Evolutionary conservation across 2,329 filamentous ascomycete species (phyloP).

Genomic region (Coniochaeta sp.): DNA sequence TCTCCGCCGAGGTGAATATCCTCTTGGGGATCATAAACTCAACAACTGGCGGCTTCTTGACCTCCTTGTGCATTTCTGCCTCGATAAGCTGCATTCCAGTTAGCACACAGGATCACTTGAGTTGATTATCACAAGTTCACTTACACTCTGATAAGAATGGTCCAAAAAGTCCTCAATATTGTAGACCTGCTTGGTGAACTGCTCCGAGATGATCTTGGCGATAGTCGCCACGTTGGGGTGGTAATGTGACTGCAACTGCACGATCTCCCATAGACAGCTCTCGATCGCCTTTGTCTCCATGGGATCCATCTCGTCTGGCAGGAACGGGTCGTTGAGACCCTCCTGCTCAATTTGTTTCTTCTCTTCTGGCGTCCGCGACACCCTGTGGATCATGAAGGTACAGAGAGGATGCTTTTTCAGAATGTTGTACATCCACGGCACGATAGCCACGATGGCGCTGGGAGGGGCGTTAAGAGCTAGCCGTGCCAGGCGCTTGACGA

Average conservation of each 20-base stretch:
- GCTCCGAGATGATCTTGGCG: slow-evolving; percentile 87
- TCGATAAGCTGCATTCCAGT: slow-evolving; percentile 66
- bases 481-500: slow-evolving; percentile 86
- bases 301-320: slow-evolving; percentile 69
- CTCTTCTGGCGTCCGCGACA: slow-evolving; percentile 49
- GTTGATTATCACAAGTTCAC: slow-evolving; percentile 20
- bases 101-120: slow-evolving; percentile 18
- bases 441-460: slow-evolving; percentile 76
- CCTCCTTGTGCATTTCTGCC: slow-evolving; percentile 71
- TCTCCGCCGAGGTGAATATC: slow-evolving; percentile 57
- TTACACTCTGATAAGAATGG: slow-evolving; percentile 78
- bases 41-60: slow-evolving; percentile 81
- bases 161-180: slow-evolving; percentile 97
- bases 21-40: slow-evolving; percentile 92
- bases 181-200: slow-evolving; percentile 94
- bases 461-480: slow-evolving; percentile 84
- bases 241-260: slow-evolving; percentile 85
- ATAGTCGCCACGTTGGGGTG: slow-evolving; percentile 95
- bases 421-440: slow-evolving; percentile 94
- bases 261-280: slow-evolving; percentile 90
- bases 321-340: slow-evolving; percentile 66
- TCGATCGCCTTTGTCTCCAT: slow-evolving; percentile 83
- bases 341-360: slow-evolving; percentile 54
- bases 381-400: slow-evolving; percentile 93
- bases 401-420: slow-evolving; percentile 83